Evolutionary conservation across 805 yeast genomes (phyloP).

Genomic region (Zygotorulaspora chibaensis): DNA sequence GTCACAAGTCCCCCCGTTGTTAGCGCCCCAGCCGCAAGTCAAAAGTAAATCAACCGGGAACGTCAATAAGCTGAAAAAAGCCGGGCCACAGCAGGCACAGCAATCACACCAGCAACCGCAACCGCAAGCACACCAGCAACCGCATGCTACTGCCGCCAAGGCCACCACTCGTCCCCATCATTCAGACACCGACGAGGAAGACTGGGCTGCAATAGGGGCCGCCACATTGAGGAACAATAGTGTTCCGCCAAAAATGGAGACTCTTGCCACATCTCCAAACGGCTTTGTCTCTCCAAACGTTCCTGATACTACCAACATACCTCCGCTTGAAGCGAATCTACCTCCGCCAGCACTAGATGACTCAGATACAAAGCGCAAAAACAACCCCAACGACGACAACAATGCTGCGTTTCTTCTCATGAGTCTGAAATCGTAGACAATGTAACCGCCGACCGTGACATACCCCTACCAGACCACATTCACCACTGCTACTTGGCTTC

Average conservation of each 20-base stretch:
- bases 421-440: slow-evolving; percentile 28
- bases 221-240: slow-evolving; percentile 46
- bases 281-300: slow-evolving; percentile 15
- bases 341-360: slow-evolving; percentile 11
- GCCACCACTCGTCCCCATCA: slow-evolving; percentile 16
- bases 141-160: background rate
- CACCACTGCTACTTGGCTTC: background rate
- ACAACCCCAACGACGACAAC: slow-evolving; percentile 19
- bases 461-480: background rate
- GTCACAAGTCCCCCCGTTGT: slow-evolving; percentile 8
- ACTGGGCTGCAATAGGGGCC: slow-evolving; percentile 91
- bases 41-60: slow-evolving; percentile 13
- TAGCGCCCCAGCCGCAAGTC: slow-evolving; percentile 2
- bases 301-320: slow-evolving; percentile 8
- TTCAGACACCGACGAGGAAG: slow-evolving; percentile 93
- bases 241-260: slow-evolving; percentile 16
- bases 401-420: slow-evolving; percentile 32
- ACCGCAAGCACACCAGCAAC: slow-evolving; percentile 20
- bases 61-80: background rate
- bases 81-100: slow-evolving; percentile 28
- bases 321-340: slow-evolving; percentile 7
- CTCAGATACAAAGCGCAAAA: slow-evolving; percentile 1
- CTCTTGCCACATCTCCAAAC: slow-evolving; percentile 17
- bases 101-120: slow-evolving; percentile 10
- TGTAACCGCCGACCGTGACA: background rate